Evolutionary conservation across 176 grass and related monocot genomes (phyloP).

Genomic region (Triticum turgidum): DNA sequence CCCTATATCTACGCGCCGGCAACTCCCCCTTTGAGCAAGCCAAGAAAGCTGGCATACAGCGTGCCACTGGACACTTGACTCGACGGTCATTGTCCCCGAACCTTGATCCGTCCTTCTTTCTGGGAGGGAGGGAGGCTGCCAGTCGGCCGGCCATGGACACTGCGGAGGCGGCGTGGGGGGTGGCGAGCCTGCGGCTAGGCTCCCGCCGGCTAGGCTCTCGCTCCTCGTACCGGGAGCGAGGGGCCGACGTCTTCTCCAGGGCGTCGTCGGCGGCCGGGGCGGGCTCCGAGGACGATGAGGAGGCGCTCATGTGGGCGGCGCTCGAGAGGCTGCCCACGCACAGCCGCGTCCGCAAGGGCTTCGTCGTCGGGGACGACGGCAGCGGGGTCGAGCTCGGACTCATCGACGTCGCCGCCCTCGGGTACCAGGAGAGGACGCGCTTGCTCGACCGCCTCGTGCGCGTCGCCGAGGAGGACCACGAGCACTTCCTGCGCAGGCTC

Average conservation of each 20-base stretch:
- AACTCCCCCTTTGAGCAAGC: not conserved
- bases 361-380: conserved; percentile 3
- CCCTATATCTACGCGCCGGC: not conserved
- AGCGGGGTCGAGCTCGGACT: not conserved
- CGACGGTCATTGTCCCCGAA: not conserved
- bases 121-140: not conserved
- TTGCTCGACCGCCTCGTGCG: conserved; percentile 56
- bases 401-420: conserved; percentile 45
- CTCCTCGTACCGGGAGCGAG: conserved; percentile 33
- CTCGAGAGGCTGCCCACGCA: conserved; percentile 64
- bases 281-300: conserved; percentile 51
- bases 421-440: conserved; percentile 32
- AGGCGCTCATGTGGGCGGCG: conserved; percentile 63
- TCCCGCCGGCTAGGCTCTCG: too few species aligned
- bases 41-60: not conserved
- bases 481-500: conserved; percentile 59
- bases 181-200: conserved; percentile 35
- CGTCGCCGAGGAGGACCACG: conserved; percentile 61
- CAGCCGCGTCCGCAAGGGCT: conserved; percentile 48
- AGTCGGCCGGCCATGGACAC: conserved; percentile 7
- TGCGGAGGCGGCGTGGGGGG: conserved; percentile 29
- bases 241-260: conserved; percentile 46
- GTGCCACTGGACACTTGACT: not conserved
- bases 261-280: conserved; percentile 9
- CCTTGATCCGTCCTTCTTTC: not conserved